phyloP scores from a whole-genome alignment of 345 rosid genomes.

The Corymbia maculata region DNA sequence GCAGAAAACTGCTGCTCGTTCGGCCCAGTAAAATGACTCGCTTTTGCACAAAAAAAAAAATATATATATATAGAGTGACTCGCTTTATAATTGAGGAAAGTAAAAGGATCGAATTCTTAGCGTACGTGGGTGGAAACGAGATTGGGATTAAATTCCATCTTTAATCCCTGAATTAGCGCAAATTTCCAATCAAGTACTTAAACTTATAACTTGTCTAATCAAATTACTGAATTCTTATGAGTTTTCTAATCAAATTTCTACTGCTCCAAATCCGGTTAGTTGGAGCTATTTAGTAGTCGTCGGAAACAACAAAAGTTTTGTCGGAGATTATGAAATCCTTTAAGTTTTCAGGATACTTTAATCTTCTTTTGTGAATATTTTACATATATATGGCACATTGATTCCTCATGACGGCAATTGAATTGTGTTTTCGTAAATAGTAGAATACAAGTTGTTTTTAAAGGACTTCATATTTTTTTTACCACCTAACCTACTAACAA shows the following conservation, averaged over 20 bases:
- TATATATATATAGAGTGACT: no score
- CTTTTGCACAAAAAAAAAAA: no score
- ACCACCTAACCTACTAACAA: no score
- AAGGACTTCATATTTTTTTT: no score
- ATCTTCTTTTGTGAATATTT: not conserved
- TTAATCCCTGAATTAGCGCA: not conserved
- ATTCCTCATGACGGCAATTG: not conserved
- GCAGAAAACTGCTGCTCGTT: not conserved
- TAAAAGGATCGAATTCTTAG: no score
- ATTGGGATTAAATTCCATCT: no score
- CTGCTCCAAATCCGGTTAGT: not conserved
- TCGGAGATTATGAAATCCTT: not conserved
- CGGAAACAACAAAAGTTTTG: not conserved
- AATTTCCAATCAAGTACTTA: not conserved
- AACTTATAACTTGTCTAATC: not conserved
- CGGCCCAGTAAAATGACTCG: not conserved
- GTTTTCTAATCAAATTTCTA: no score
- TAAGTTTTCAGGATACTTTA: not conserved
- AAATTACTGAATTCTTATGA: not conserved
- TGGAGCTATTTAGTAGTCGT: not conserved
- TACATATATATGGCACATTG: no score
- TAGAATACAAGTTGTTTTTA: not conserved
- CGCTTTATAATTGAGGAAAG: not conserved
- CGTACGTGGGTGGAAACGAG: no score
- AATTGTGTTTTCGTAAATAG: not conserved